A percentile compares a stretch with the other conserved stretches of the same genome.
Evolutionary conservation across 1,284 basidiomycete genomes (phyloP).

Genomic region (Golubevia sp.): DNA sequence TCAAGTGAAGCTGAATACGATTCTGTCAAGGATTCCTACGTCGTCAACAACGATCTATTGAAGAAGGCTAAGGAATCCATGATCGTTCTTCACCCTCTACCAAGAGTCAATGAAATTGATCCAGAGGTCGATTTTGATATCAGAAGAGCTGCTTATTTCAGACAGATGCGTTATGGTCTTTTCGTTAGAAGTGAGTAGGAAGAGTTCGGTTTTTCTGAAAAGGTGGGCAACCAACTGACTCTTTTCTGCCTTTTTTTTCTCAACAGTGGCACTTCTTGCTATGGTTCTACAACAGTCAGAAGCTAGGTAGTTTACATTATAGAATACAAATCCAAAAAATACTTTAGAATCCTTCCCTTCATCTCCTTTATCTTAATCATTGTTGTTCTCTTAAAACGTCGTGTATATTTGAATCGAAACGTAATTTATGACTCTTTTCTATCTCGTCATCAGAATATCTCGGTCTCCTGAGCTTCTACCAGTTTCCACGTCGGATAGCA

Average conservation of each 20-base stretch:
- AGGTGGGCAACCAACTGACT: too few relatives aligned
- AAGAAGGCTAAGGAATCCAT: slow-evolving; percentile 90
- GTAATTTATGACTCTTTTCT: too few relatives aligned
- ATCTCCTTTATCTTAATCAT: too few relatives aligned
- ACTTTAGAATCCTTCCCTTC: too few relatives aligned
- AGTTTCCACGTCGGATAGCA: too few relatives aligned
- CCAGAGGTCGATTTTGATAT: slow-evolving; percentile 97
- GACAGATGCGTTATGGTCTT: slow-evolving; percentile 97
- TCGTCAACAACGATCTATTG: slow-evolving; percentile 90
- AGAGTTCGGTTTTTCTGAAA: background rate
- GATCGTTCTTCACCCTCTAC: slow-evolving; percentile 98
- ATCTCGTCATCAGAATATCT: too few relatives aligned
- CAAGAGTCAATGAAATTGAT: slow-evolving; percentile 94
- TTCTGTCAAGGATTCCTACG: slow-evolving; percentile 87
- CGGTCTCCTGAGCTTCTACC: too few relatives aligned
- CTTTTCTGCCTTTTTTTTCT: background rate
- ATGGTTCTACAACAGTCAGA: slow-evolving; percentile 31
- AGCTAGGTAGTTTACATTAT: too few relatives aligned
- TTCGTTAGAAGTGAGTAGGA: slow-evolving; percentile 70
- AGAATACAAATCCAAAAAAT: too few relatives aligned
- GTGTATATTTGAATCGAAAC: too few relatives aligned
- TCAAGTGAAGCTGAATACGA: slow-evolving; percentile 80
- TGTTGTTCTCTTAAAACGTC: too few relatives aligned
- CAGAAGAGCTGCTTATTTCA: slow-evolving; percentile 92
- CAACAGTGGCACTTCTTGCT: slow-evolving; percentile 53